A percentile compares a stretch with the other conserved stretches of the same genome.
Evolutionary conservation across 2,329 filamentous ascomycete genomes (phyloP).

Genomic region (Trematosphaeria pertusa): DNA sequence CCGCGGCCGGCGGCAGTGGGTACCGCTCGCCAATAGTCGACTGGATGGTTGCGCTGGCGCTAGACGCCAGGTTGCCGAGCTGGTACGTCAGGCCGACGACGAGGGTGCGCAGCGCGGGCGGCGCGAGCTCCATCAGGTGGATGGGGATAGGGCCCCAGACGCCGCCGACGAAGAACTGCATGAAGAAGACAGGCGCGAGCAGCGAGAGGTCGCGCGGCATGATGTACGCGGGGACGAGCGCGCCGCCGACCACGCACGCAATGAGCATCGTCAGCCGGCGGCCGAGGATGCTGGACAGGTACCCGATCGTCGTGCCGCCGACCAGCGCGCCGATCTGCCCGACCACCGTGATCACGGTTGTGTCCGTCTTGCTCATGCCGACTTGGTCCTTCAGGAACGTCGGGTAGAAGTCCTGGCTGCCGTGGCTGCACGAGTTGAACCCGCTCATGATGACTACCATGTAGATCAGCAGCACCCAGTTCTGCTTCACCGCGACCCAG

Average conservation of each 20-base stretch:
- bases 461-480: slow-evolving; percentile 49
- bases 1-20: slow-evolving; percentile 63
- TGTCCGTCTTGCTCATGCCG: slow-evolving; percentile 33
- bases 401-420: slow-evolving; percentile 50
- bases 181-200: slow-evolving; percentile 80
- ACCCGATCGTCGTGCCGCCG: slow-evolving; percentile 52
- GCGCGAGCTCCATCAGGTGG: slow-evolving; percentile 75
- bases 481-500: slow-evolving; percentile 28
- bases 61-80: slow-evolving; percentile 74
- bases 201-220: slow-evolving; percentile 67
- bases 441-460: slow-evolving; percentile 46
- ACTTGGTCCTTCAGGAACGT: slow-evolving; percentile 50
- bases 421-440: slow-evolving; percentile 46
- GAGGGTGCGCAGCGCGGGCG: slow-evolving; percentile 72
- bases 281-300: slow-evolving; percentile 48
- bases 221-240: slow-evolving; percentile 80
- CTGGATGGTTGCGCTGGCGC: slow-evolving; percentile 74
- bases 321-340: slow-evolving; percentile 48
- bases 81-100: slow-evolving; percentile 76
- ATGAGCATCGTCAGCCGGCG: slow-evolving; percentile 53
- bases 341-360: slow-evolving; percentile 46
- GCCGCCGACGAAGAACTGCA: slow-evolving; percentile 56
- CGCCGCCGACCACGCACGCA: slow-evolving; percentile 66
- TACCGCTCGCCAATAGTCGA: slow-evolving; percentile 75
- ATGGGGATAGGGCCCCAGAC: slow-evolving; percentile 56